Conservation (phyloP, 495 filamentous ascomycete species). For the Chaetomium fimeti region DNA sequence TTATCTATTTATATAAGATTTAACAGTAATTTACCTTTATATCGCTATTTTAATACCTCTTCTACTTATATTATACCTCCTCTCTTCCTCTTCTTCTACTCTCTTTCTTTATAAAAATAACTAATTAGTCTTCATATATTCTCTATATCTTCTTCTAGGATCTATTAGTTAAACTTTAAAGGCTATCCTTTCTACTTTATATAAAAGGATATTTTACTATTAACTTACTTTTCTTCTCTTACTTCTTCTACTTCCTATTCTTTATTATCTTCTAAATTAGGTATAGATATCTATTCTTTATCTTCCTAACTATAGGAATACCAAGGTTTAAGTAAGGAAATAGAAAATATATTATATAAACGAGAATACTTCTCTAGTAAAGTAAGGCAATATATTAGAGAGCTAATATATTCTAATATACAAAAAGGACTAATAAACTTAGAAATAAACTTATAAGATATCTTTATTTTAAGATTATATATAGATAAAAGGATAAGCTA, state of each 20-base stretch:
- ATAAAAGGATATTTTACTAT: neutral
- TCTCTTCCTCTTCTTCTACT: too few relatives aligned
- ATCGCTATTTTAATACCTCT: too few relatives aligned
- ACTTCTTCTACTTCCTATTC: slow-evolving; percentile 4
- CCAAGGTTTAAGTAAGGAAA: neutral
- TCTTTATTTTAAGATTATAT: too few relatives aligned
- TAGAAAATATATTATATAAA: neutral
- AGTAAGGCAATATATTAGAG: neutral
- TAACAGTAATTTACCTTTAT: too few relatives aligned
- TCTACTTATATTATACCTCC: too few relatives aligned
- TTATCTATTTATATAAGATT: too few relatives aligned
- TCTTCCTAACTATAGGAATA: neutral
- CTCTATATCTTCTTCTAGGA: too few relatives aligned
- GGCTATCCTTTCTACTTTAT: too few relatives aligned
- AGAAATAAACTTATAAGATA: neutral
- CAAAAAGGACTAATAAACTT: slow-evolving; percentile 7
- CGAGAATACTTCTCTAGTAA: neutral
- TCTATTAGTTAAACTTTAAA: too few relatives aligned
- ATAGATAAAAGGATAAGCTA: too few relatives aligned
- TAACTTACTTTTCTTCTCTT: neutral
- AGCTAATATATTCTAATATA: neutral
- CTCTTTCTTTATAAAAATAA: too few relatives aligned
- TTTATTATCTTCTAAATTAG: neutral
- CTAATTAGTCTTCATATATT: too few relatives aligned
- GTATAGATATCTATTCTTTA: neutral